These are phyloP conservation scores for Nematodospora valgi DNA, from an alignment of 805 yeast species.

Conservation along the genomic window DNA sequence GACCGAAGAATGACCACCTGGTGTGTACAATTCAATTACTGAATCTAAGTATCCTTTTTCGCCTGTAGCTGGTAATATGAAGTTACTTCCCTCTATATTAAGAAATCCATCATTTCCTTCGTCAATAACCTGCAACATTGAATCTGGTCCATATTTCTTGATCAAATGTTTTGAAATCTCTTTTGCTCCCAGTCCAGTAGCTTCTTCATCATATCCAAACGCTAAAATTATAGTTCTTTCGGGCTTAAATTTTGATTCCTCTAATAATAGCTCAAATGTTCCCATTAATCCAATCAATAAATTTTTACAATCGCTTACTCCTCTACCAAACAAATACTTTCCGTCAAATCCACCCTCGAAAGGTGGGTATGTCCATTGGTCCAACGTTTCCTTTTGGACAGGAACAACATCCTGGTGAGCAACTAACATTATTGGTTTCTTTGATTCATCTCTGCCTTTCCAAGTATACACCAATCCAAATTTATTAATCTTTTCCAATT, in stretches of 20 bases:
- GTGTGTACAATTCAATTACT: slow-evolving; percentile 37
- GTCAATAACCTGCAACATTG: slow-evolving; percentile 44
- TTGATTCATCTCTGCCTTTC: slow-evolving; percentile 27
- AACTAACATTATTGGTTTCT: slow-evolving; percentile 34
- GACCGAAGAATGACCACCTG: slow-evolving; percentile 51
- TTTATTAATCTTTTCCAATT: slow-evolving; percentile 32
- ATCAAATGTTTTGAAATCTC: slow-evolving; percentile 33
- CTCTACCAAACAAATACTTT: slow-evolving; percentile 31
- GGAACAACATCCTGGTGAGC: slow-evolving; percentile 45
- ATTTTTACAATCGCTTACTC: slow-evolving; percentile 38
- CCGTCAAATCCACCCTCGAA: slow-evolving; percentile 35
- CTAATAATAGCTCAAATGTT: slow-evolving; percentile 29
- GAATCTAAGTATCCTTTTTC: slow-evolving; percentile 48
- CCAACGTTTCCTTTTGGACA: slow-evolving; percentile 34
- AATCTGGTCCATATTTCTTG: slow-evolving; percentile 38
- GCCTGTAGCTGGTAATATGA: slow-evolving; percentile 44
- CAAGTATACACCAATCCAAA: slow-evolving; percentile 36
- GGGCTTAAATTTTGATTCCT: slow-evolving; percentile 34
- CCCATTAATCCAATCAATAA: slow-evolving; percentile 42
- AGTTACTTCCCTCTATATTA: slow-evolving; percentile 30
- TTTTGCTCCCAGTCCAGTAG: slow-evolving; percentile 38
- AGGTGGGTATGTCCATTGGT: slow-evolving; percentile 37
- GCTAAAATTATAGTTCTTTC: slow-evolving; percentile 43
- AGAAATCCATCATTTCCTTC: slow-evolving; percentile 30
- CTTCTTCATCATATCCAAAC: slow-evolving; percentile 52